Evolutionary conservation across 2,329 filamentous ascomycete genomes (phyloP), one percentile per base, ranked within the genome.

Genomic region (Emmonsiellopsis sp.): DNA sequence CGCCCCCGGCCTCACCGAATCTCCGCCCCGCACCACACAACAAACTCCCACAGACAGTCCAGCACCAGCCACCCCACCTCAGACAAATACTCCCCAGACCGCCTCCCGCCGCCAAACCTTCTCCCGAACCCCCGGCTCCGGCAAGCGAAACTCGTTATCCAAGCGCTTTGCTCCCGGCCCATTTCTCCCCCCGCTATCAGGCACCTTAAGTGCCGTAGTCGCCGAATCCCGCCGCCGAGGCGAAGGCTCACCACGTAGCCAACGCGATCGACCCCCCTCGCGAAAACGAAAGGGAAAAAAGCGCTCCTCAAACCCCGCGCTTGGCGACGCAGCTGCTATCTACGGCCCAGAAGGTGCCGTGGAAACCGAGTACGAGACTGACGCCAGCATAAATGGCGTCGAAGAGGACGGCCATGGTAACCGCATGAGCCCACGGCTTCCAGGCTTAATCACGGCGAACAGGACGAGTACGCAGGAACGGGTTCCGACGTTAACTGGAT

Each of bases 221-320:
- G 83, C 82, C 7, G 83, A 86, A 32, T 77, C 81, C 21, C 71
- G 85, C 31, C 76, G 82, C n/a, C 77, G 80, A 13, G 78, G 80
- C 11, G 72, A 79, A 55, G 74, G 74, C 7, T 70, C 67, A 21
- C 64, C 71, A 14, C 58, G 60, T 17, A 51, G 49, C 11, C 49
- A 40, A n/a, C 31, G 46, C 32, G 33, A 45, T 33, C 54, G 51
- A 11, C 8, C 46, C 10, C 31, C 14, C 31, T 51, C 49, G 11
- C 34, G 42, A 4, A 42, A 42, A 11, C 17, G 37, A 36, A 43
- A 51, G 17, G 49, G 40, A 37, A 51, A 51, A 36, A 51, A 43
- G n/a, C 27, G 49, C 21, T 37, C 49, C 33, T 49, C 46, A 10
- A 40, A 39, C 14, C 46, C 46, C 6, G n/a, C 17, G 2, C 11